Evolutionary conservation across 2,329 filamentous ascomycete species (phyloP).

Genomic region (Xylaria digitata): DNA sequence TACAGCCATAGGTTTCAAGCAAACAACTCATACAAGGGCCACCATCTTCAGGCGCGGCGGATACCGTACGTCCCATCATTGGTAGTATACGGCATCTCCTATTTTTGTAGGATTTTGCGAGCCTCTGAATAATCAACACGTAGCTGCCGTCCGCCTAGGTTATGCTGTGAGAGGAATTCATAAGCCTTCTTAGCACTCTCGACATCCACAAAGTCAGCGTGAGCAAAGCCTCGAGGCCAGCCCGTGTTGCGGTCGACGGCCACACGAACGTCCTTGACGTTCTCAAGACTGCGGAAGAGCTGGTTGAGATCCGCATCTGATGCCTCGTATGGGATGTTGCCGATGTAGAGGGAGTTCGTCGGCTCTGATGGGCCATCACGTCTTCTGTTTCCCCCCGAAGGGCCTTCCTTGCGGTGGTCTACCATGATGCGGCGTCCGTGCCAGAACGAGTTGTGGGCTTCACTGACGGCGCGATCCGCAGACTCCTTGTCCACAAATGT

Average conservation of each 20-base stretch:
- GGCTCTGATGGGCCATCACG: conserved; percentile 45
- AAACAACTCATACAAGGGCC: conserved; percentile 25
- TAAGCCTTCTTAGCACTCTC: conserved; percentile 72
- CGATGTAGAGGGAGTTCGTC: conserved; percentile 79
- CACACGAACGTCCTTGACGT: conserved; percentile 80
- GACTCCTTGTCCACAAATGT: conserved; percentile 36
- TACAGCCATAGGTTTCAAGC: conserved; percentile 19
- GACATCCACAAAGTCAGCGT: conserved; percentile 80
- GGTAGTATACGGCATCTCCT: not conserved
- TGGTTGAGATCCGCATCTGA: conserved; percentile 84
- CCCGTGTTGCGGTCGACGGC: conserved; percentile 85
- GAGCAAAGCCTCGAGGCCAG: conserved; percentile 84
- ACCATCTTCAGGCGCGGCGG: conserved; percentile 4
- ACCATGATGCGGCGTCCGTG: conserved; percentile 51
- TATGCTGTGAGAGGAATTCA: conserved; percentile 65
- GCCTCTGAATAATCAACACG: conserved; percentile 70
- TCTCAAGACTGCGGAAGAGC: conserved; percentile 76
- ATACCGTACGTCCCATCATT: not conserved
- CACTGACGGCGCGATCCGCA: conserved; percentile 42
- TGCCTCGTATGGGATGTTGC: conserved; percentile 88
- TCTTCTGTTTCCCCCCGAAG: conserved; percentile 36
- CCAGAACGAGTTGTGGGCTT: conserved; percentile 50
- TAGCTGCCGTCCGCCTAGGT: conserved; percentile 74
- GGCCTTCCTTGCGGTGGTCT: conserved; percentile 41
- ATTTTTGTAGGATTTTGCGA: not conserved